A percentile compares a stretch with the other conserved stretches of the same genome.
Conservation (phyloP, 2,329 filamentous ascomycete genomes). For the Ophiostoma sp. region DNA sequence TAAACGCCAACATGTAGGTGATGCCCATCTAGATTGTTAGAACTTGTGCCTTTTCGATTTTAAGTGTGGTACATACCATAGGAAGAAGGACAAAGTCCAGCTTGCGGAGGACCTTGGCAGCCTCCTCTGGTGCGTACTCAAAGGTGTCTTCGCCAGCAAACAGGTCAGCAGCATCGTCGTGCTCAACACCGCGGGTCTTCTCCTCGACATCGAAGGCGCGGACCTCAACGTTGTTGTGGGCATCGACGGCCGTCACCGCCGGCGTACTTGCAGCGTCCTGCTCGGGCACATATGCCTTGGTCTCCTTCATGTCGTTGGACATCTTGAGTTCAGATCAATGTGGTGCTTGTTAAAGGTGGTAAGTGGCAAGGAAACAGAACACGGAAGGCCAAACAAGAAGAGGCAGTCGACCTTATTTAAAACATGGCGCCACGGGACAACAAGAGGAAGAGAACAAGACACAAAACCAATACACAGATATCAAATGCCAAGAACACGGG, state of each 20-base stretch:
- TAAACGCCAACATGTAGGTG: constrained; percentile 20
- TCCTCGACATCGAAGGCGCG: background rate
- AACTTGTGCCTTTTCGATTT: background rate
- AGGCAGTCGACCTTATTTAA: background rate
- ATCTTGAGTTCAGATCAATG: background rate
- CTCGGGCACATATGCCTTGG: background rate
- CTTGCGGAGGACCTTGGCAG: background rate
- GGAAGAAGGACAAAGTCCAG: background rate
- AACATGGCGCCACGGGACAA: background rate
- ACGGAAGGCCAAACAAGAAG: background rate
- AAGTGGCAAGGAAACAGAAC: background rate
- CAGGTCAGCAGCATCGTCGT: background rate
- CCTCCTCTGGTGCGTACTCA: background rate
- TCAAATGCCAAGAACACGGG: background rate
- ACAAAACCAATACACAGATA: background rate
- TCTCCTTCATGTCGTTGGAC: background rate
- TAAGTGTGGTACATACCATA: background rate
- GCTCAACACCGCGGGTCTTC: background rate
- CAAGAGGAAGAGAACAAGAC: too few species aligned
- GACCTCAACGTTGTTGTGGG: background rate
- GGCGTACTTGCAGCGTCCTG: background rate
- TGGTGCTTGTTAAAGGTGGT: background rate
- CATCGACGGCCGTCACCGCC: background rate
- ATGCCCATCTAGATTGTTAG: background rate
- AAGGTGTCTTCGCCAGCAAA: background rate